A percentile compares a stretch with the other conserved stretches of the same genome.
These are phyloP conservation scores for Tuber umbilicatum DNA, from an alignment of 495 filamentous ascomycete species.

Conservation along the genomic window DNA sequence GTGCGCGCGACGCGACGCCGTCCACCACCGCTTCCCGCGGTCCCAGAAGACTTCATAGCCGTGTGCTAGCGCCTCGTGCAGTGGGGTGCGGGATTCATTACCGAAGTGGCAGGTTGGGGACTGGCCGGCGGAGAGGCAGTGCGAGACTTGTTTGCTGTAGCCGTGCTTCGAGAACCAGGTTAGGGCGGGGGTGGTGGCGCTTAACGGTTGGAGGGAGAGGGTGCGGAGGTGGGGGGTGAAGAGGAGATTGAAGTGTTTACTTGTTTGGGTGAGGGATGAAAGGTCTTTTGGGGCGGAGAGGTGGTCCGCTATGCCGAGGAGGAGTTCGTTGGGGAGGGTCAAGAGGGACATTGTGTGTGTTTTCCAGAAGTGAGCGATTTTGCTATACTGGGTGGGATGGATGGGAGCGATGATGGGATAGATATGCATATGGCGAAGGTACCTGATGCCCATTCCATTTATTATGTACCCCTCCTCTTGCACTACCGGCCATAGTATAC, in stretches of 20 bases:
- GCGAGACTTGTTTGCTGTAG: neutral
- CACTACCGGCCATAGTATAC: neutral
- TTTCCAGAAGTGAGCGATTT: neutral
- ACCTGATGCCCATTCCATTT: neutral
- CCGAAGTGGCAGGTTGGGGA: neutral
- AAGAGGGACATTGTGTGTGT: neutral
- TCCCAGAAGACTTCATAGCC: neutral
- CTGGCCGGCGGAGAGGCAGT: neutral
- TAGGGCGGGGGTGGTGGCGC: neutral
- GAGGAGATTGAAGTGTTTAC: conserved; percentile 2
- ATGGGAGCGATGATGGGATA: neutral
- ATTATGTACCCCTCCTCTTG: neutral
- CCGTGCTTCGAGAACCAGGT: neutral
- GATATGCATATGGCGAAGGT: neutral
- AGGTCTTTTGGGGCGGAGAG: neutral
- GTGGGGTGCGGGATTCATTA: neutral
- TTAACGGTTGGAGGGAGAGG: neutral
- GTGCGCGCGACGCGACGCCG: neutral
- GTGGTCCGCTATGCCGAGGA: neutral
- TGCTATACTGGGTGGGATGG: neutral
- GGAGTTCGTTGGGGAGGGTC: conserved; percentile 12
- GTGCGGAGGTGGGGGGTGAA: neutral
- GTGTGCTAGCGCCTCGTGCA: neutral
- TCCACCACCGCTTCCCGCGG: neutral
- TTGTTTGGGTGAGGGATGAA: conserved; percentile 5